Evolutionary conservation across 129 eudicot genomes (phyloP).

Genomic region (Arctium lappa): DNA sequence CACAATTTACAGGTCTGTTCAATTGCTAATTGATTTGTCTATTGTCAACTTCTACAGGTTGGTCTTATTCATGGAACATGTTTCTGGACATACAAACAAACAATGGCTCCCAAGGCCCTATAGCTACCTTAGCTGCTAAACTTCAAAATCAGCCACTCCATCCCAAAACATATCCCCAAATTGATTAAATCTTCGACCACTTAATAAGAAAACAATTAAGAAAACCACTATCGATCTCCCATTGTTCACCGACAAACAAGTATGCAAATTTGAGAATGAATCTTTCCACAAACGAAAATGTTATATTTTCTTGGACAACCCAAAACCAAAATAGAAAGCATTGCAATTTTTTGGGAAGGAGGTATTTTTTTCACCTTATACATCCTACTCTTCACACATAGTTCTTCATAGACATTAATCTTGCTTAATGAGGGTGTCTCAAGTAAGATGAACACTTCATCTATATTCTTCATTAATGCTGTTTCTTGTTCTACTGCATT

Average conservation of each 20-base stretch:
- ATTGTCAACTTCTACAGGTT: neutral
- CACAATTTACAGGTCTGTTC: conserved; percentile 79
- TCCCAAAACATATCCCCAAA: too few relatives aligned
- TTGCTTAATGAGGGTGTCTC: too few relatives aligned
- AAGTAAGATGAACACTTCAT: too few relatives aligned
- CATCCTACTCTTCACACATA: too few relatives aligned
- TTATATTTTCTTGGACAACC: neutral
- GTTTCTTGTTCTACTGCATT: too few relatives aligned
- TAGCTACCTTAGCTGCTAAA: too few relatives aligned
- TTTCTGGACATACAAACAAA: too few relatives aligned
- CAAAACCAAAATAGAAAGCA: neutral
- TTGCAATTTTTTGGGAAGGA: neutral
- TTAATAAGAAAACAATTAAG: neutral
- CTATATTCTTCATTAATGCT: too few relatives aligned
- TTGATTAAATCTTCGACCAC: neutral
- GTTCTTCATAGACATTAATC: too few relatives aligned
- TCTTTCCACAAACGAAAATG: neutral
- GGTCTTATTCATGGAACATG: neutral
- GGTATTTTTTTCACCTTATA: too few relatives aligned
- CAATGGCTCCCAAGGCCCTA: too few relatives aligned
- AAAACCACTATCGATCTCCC: neutral
- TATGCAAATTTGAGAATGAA: neutral
- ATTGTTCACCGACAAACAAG: neutral
- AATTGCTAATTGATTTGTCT: neutral
- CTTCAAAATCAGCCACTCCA: too few relatives aligned